Percentiles rank a stretch among this genome's conserved stretches.
Evolutionary conservation across 352 stramenopile genomes (phyloP).

Genomic region (Phytophthora palmivora): DNA sequence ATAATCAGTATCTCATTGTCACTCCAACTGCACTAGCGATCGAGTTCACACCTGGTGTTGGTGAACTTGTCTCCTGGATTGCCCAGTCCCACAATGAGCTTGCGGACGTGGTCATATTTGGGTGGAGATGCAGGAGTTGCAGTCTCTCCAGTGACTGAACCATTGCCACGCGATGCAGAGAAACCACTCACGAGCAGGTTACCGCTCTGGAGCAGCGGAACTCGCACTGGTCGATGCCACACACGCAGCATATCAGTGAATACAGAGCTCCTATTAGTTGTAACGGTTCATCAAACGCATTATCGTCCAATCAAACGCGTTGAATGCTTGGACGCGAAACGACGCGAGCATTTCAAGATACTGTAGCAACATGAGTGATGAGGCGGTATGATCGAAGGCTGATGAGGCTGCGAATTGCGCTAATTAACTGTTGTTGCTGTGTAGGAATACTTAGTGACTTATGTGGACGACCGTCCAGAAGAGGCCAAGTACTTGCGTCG

Average conservation of each 20-base stretch:
- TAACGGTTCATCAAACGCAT: neutral
- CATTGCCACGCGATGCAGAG: conserved; percentile 9
- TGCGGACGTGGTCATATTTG: conserved; percentile 78
- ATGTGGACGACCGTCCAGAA: conserved; percentile 89
- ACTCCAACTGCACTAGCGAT: neutral
- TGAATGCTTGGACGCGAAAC: conserved; percentile 16
- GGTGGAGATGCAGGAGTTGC: conserved; percentile 4
- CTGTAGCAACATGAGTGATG: conserved; percentile 51
- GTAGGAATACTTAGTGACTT: conserved; percentile 83
- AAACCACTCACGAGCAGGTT: conserved; percentile 19
- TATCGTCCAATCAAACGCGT: neutral
- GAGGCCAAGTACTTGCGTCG: conserved; percentile 87
- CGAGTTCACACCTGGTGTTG: conserved; percentile 86
- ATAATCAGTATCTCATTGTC: neutral
- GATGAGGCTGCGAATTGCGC: neutral
- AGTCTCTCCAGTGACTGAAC: neutral
- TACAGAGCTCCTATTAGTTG: neutral
- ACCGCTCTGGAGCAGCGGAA: conserved; percentile 7
- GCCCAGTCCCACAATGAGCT: conserved; percentile 85
- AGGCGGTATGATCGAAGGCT: conserved; percentile 37
- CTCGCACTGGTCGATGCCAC: conserved; percentile 7
- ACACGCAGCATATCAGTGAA: conserved; percentile 23
- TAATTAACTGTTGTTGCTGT: neutral
- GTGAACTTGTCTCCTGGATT: conserved; percentile 86
- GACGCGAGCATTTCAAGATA: conserved; percentile 14